A percentile compares a stretch with the other conserved stretches of the same genome.
These are phyloP conservation scores for Naegleria gruberi DNA, from an alignment of 208 protist genomes.

Conservation along the genomic window DNA sequence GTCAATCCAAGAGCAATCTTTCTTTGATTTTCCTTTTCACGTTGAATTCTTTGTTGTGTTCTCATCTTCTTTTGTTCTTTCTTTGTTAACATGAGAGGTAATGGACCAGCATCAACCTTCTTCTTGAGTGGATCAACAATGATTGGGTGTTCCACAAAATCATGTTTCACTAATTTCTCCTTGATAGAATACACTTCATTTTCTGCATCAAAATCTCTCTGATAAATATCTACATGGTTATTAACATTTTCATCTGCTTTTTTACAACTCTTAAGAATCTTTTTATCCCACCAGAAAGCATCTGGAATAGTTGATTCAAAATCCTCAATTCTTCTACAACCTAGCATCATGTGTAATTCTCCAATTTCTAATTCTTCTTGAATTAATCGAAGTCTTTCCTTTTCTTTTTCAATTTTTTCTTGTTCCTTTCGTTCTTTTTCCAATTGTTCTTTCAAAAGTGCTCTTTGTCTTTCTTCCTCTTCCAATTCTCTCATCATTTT, in stretches of 20 bases:
- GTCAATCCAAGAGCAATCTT: conserved; percentile 30
- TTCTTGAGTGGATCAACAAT: not conserved
- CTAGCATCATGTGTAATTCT: not conserved
- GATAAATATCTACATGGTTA: not conserved
- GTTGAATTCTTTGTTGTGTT: conserved; percentile 24
- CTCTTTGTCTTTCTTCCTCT: not conserved
- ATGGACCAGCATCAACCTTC: not conserved
- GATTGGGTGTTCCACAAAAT: conserved; percentile 31
- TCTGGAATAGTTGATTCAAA: not conserved
- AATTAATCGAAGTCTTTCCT: not conserved
- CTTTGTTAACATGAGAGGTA: conserved; percentile 31
- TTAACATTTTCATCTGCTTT: not conserved
- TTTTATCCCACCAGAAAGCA: conserved; percentile 10
- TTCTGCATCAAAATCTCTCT: not conserved
- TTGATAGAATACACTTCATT: not conserved
- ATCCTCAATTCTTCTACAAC: not conserved
- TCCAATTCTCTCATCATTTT: not conserved
- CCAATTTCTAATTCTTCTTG: not conserved
- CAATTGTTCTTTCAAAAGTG: not conserved
- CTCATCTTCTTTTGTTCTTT: conserved; percentile 35
- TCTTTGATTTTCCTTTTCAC: conserved; percentile 34
- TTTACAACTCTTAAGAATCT: not conserved
- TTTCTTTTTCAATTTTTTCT: not conserved
- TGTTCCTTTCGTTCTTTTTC: not conserved
- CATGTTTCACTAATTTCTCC: not conserved